Conservation (phyloP, 169 alveolate genomes). For the Plasmodium gaboni region DNA sequence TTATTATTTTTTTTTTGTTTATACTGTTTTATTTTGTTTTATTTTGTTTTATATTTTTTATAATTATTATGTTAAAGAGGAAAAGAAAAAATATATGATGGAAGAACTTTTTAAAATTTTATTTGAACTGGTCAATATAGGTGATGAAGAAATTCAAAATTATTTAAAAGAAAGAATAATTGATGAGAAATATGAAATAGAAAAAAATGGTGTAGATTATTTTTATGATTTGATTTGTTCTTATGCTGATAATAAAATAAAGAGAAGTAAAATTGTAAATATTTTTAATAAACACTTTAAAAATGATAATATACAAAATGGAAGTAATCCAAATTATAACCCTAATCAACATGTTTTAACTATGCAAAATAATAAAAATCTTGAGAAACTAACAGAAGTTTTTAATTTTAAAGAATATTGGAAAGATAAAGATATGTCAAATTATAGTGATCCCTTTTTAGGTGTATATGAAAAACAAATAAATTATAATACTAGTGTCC, state of each 20-base stretch:
- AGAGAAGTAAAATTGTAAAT: slow-evolving; percentile 23
- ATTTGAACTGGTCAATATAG: slow-evolving; percentile 12
- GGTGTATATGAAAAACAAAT: slow-evolving; percentile 79
- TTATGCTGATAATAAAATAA: slow-evolving; percentile 66
- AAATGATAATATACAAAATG: slow-evolving; percentile 12
- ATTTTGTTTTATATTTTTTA: no score
- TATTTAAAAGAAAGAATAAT: slow-evolving; percentile 68
- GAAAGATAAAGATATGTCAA: slow-evolving; percentile 52
- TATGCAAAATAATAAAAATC: neutral
- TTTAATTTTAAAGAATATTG: slow-evolving; percentile 64
- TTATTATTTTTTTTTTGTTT: no score
- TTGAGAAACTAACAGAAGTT: slow-evolving; percentile 26
- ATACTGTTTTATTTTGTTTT: no score
- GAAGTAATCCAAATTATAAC: slow-evolving; percentile 2
- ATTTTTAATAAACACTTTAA: slow-evolving; percentile 57
- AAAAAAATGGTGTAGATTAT: slow-evolving; percentile 59
- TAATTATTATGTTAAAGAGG: no score
- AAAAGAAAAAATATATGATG: slow-evolving; percentile 22
- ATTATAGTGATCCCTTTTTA: slow-evolving; percentile 77
- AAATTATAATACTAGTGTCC: slow-evolving; percentile 79
- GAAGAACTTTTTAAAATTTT: slow-evolving; percentile 35
- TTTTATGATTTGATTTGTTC: slow-evolving; percentile 42
- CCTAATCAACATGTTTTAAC: no score
- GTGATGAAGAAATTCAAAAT: slow-evolving; percentile 47
- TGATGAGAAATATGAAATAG: slow-evolving; percentile 55